Evolutionary conservation across 257 asterid species (phyloP).

Genomic region (Penstemon davidsonii): DNA sequence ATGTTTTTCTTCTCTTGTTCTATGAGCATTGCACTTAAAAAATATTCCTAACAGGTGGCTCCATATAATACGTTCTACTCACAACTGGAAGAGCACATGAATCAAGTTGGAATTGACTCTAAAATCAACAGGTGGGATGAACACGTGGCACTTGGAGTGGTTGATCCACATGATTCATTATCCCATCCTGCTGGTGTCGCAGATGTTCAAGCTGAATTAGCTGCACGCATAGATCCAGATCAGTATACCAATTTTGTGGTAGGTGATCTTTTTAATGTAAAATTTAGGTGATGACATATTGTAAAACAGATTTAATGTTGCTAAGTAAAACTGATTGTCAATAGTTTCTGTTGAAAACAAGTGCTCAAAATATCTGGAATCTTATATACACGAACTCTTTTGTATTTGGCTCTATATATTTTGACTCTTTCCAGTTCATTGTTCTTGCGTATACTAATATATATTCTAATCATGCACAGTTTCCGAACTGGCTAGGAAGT

Average conservation of each 20-base stretch:
- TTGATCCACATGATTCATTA: conserved; percentile 91
- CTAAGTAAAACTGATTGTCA: conserved; percentile 2
- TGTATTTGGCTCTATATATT: neutral
- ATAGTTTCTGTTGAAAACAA: neutral
- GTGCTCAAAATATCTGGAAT: conserved; percentile 9
- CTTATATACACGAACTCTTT: conserved; percentile 5
- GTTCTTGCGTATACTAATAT: conserved; percentile 21
- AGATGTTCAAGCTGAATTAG: conserved; percentile 90
- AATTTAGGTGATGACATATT: conserved; percentile 6
- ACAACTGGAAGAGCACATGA: conserved; percentile 77
- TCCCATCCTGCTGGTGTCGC: conserved; percentile 94
- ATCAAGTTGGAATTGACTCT: conserved; percentile 72
- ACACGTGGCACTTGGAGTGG: conserved; percentile 79
- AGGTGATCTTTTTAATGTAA: conserved; percentile 29
- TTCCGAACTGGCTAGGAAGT: conserved; percentile 78
- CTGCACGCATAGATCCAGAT: conserved; percentile 76
- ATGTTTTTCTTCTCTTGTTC: conserved; percentile 8
- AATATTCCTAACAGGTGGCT: conserved; percentile 62
- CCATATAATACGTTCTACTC: conserved; percentile 81
- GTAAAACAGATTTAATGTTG: conserved; percentile 7
- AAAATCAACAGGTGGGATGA: conserved; percentile 81
- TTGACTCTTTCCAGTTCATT: neutral
- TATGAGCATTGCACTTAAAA: conserved; percentile 21
- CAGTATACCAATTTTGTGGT: conserved; percentile 78
- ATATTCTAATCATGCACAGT: conserved; percentile 41